Base-by-base conservation (phyloP, 345 rosid species). In the Euphorbia pulcherrima region DNA sequence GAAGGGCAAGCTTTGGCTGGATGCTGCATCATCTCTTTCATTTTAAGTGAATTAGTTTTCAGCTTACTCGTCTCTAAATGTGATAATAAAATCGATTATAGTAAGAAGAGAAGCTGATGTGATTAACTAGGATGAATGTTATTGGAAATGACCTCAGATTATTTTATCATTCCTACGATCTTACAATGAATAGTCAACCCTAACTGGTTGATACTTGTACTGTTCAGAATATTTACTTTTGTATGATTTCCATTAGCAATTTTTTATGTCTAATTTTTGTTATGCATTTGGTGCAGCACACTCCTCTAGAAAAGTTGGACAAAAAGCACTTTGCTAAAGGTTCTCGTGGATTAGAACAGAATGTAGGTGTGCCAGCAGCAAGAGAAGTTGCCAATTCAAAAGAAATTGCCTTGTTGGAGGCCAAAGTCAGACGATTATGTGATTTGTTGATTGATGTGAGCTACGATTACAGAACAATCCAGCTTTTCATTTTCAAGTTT, bases 321-420 rank as follows among this genome's bases (percentile, higher is more conserved):
- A 90, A 81, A 82, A 95, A 90, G 77, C 96, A 95, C 78, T 92
- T 95, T 84, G 89, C 87, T 2, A 95, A 85, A 79, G 83, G 86
- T 60, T 72, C 70, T n/a, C 86, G 68, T 67, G 83, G 75, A 7
- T 72, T 79, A 51, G 82, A 81, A 72, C 86, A 76, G 73, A 87
- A 87, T 69, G 90, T 86, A 60, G 75, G 54, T 48, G 79, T 85
- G 57, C 72, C 81, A 57, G 72, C 81, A 41, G 48, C 72, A 20
- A 84, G 71, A 20, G 93, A 88, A 70, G 60, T 65, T 14, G 85
- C 74, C 52, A 79, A 59, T 73, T 75, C 74, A 29, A 87, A 90
- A 81, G 87, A 87, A 59, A 74, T 90, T 83, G 98, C 87, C 1
- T 72, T 90, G 73, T 72, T 76, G 79, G 99, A 91, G 78, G 85